Evolutionary conservation across 2,329 filamentous ascomycete species (phyloP).

Genomic region (Ophioceras dolichostomum): DNA sequence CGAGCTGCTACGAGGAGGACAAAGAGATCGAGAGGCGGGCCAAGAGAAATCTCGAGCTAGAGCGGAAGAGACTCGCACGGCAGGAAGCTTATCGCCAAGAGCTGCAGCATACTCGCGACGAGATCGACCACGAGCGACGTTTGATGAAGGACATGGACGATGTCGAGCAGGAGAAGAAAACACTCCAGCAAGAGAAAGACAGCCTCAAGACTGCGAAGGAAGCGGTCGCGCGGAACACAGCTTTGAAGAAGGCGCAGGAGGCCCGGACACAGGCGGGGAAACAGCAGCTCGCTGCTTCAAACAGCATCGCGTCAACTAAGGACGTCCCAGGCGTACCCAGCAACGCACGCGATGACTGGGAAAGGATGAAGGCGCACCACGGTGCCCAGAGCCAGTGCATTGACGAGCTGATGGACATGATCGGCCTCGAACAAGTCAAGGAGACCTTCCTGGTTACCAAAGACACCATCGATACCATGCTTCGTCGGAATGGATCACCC

Average conservation of each 20-base stretch:
- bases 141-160: constrained; percentile 28
- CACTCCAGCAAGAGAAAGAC: constrained; percentile 29
- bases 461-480: constrained; percentile 42
- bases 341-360: constrained; percentile 43
- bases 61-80: constrained; percentile 29
- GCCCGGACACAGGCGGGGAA: background rate
- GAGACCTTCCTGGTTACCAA: constrained; percentile 50
- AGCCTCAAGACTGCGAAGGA: constrained; percentile 31
- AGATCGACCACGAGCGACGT: constrained; percentile 35
- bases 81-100: constrained; percentile 30
- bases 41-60: constrained; percentile 35
- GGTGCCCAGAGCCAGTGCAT: constrained; percentile 37
- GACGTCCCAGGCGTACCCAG: constrained; percentile 1
- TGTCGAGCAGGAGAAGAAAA: constrained; percentile 26
- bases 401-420: constrained; percentile 56
- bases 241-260: background rate
- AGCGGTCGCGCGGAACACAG: constrained; percentile 11
- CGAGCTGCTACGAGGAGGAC: constrained; percentile 37
- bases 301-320: background rate
- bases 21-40: constrained; percentile 27
- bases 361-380: constrained; percentile 41
- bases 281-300: no score
- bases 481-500: constrained; percentile 44
- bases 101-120: constrained; percentile 38
- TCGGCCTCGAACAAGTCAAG: constrained; percentile 61